Percentiles rank a stretch among this genome's conserved stretches.
These are phyloP conservation scores for Hypoxylon sp. DNA, from an alignment of 2,329 filamentous ascomycete species.

Conservation along the genomic window DNA sequence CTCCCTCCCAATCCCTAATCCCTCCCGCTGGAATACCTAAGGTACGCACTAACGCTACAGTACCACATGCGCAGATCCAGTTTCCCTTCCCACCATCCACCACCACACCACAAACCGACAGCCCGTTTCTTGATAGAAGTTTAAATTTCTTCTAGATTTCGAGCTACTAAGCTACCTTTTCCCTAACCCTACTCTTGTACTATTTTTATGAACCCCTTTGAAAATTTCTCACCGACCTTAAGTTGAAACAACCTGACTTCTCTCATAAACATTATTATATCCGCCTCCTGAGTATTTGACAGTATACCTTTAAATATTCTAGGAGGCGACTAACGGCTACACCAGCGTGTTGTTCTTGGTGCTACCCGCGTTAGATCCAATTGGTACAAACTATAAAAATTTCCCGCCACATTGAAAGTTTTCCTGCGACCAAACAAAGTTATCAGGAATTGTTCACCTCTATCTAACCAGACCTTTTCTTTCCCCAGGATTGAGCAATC, in stretches of 20 bases:
- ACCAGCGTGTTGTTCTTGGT: neutral
- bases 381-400: neutral
- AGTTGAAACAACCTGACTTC: slow-evolving; percentile 1
- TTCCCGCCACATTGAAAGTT: slow-evolving; percentile 3
- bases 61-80: slow-evolving; percentile 30
- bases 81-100: slow-evolving; percentile 19
- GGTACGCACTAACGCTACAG: neutral
- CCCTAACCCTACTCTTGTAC: slow-evolving; percentile 8
- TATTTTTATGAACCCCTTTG: slow-evolving; percentile 22
- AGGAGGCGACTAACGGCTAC: slow-evolving; percentile 15
- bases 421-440: slow-evolving; percentile 9
- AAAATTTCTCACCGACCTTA: slow-evolving; percentile 44
- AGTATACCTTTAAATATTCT: neutral
- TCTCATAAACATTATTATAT: slow-evolving; percentile 11
- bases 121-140: slow-evolving; percentile 12
- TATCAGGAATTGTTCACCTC: neutral
- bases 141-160: slow-evolving; percentile 19
- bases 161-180: slow-evolving; percentile 10
- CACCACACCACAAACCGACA: neutral
- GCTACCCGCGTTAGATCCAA: neutral
- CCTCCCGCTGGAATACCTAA: slow-evolving; percentile 22
- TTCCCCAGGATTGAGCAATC: neutral
- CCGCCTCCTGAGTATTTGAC: slow-evolving; percentile 2
- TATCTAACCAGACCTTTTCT: neutral
- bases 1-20: slow-evolving; percentile 15